These are phyloP conservation scores for Artomyces pyxidatus DNA, from an alignment of 768 basidiomycete genomes.

Conservation along the genomic window DNA sequence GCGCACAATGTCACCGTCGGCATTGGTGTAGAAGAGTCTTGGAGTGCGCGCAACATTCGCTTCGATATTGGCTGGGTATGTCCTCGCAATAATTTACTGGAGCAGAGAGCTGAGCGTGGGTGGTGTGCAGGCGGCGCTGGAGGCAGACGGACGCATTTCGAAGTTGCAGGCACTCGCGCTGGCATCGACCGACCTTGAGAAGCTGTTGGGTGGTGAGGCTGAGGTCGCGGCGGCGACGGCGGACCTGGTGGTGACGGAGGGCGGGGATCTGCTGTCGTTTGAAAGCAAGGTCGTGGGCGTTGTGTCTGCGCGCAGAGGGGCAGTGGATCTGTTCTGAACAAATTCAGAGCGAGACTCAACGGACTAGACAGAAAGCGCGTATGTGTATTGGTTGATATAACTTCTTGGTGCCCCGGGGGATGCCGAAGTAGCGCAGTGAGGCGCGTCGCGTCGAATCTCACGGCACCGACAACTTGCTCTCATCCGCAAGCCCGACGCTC, in stretches of 20 bases:
- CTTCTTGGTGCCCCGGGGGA: too few species aligned
- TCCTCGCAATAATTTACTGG: constrained; percentile 13
- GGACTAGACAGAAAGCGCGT: too few species aligned
- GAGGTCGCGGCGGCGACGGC: constrained; percentile 7
- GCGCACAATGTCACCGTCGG: constrained; percentile 67
- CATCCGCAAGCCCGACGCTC: too few species aligned
- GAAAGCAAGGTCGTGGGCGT: constrained; percentile 29
- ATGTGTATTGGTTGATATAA: too few species aligned
- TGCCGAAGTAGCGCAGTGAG: too few species aligned
- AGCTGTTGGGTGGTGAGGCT: constrained; percentile 33
- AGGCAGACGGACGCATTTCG: constrained; percentile 19
- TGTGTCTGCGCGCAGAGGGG: constrained; percentile 23
- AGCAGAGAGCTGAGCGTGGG: not conserved
- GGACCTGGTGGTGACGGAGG: constrained; percentile 26
- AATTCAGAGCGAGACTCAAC: not conserved
- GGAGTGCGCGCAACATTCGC: constrained; percentile 67
- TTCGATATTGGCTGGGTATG: constrained; percentile 81
- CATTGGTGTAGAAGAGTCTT: constrained; percentile 56
- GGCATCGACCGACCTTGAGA: constrained; percentile 47
- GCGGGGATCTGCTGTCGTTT: constrained; percentile 28
- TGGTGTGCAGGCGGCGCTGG: constrained; percentile 16
- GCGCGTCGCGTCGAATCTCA: too few species aligned
- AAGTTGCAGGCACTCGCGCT: constrained; percentile 43
- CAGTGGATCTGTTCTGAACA: constrained; percentile 22
- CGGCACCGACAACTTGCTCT: too few species aligned